Conservation (phyloP, 768 basidiomycete species). For the Ephemerocybe angulata region DNA sequence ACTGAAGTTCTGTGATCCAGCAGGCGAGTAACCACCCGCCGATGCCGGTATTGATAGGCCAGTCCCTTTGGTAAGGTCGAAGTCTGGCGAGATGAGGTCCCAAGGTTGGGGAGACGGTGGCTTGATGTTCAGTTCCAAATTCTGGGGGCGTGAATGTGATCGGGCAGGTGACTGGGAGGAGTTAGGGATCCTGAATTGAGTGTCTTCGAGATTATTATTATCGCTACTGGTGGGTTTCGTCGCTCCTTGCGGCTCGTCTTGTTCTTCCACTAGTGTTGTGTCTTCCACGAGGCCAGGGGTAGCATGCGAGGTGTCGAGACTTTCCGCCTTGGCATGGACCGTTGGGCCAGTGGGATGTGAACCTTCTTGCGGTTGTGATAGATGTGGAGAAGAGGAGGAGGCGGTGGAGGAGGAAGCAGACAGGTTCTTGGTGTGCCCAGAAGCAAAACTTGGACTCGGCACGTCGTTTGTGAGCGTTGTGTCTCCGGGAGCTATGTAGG, state of each 20-base stretch:
- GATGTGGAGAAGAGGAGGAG: background rate
- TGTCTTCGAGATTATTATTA: background rate
- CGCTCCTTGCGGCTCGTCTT: background rate
- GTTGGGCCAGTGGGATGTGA: too few species aligned
- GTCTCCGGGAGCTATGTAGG: background rate
- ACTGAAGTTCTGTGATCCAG: conserved; percentile 40
- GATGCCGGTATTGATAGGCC: conserved; percentile 23
- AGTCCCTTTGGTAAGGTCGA: conserved; percentile 28
- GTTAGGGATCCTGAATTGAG: too few species aligned
- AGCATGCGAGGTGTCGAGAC: too few species aligned
- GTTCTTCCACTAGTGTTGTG: background rate
- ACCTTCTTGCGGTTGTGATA: too few species aligned
- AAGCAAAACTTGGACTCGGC: background rate
- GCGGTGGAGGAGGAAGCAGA: background rate
- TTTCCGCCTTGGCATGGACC: too few species aligned
- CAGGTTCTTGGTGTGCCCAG: background rate
- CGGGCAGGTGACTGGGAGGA: background rate
- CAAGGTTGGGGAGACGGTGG: conserved; percentile 60
- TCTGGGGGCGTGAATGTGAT: background rate
- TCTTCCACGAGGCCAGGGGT: too few species aligned
- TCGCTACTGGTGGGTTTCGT: background rate
- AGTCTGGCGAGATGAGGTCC: conserved; percentile 55
- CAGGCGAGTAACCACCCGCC: conserved; percentile 41
- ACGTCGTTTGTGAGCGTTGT: background rate
- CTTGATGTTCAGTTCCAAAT: conserved; percentile 46